Evolutionary conservation across 164 flowering plant species (phyloP), one percentile per base, ranked within the genome.

Genomic region (Santalum album): DNA sequence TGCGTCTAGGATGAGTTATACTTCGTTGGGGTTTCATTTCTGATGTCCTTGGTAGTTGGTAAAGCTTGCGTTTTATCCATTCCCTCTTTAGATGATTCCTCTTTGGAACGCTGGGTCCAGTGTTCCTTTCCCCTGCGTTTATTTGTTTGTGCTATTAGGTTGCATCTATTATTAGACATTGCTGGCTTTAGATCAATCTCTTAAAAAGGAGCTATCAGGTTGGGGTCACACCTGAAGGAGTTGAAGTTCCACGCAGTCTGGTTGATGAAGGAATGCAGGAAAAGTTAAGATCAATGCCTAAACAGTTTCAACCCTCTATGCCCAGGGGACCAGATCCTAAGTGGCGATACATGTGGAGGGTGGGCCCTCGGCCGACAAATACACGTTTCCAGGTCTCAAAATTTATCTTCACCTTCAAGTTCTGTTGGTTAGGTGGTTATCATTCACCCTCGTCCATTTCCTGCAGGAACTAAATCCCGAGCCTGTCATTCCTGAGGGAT

Each of bases 291-390:
- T 61, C 74, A 65, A 72, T 92, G 84, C 95, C 97, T 3, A 49
- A 67, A 65, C 92, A 87, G 56, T 64, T 18, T 65, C 86, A 75
- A 64, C 99, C 97, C 49, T 53, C 64, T 24, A 69, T 66, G 25
- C 96, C 96, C 5, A 60, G 40, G 32, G 99, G 99, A 47, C 91
- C 99, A 22, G 97, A 92, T 64, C 91, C 72, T 40, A 92, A 92
- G 60, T 92, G 99, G 97, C 78, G 99, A 29, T 92, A 90, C 75
- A 84, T 92, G 96, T 92, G 99, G 97, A 83, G 99, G 67, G 74
- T 81, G 23, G 99, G 97, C 57, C 84, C 99, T 54, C 84, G 99
- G 21, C 99, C 97, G 50, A 67, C 76, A 21, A 75, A 72, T 49
- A 92, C 97, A 35, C 76, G 75, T 38, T 92, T 89, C 62, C 75